Evolutionary conservation across 2,329 filamentous ascomycete species (phyloP).

Genomic region (Xylariomycetidae sp.): DNA sequence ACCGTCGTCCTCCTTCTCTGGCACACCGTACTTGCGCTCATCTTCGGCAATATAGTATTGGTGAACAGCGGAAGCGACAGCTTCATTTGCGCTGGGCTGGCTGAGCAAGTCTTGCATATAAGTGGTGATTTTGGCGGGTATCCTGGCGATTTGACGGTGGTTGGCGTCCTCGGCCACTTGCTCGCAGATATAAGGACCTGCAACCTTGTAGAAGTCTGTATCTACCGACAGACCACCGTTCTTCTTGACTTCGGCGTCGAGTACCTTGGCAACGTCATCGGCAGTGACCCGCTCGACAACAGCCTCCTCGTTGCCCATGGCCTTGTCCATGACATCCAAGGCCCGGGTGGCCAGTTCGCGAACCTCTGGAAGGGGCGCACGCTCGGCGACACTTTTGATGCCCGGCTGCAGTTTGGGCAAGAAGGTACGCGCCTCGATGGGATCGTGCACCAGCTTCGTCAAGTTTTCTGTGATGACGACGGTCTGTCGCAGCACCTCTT

Average conservation of each 20-base stretch:
- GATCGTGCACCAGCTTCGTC: slow-evolving; percentile 94
- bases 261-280: slow-evolving; percentile 67
- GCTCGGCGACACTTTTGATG: slow-evolving; percentile 80
- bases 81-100: slow-evolving; percentile 50
- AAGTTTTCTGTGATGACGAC: slow-evolving; percentile 96
- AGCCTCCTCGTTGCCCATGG: slow-evolving; percentile 70
- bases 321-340: slow-evolving; percentile 81
- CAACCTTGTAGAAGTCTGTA: slow-evolving; percentile 59
- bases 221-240: slow-evolving; percentile 57
- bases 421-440: slow-evolving; percentile 90
- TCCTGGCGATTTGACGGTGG: slow-evolving; percentile 69
- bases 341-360: slow-evolving; percentile 82
- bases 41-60: slow-evolving; percentile 77
- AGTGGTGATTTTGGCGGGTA: slow-evolving; percentile 61
- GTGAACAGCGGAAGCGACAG: slow-evolving; percentile 68
- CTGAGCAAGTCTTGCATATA: slow-evolving; percentile 71
- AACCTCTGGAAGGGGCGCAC: slow-evolving; percentile 90
- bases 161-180: slow-evolving; percentile 89
- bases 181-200: slow-evolving; percentile 68
- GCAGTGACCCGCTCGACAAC: slow-evolving; percentile 60
- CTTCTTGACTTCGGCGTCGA: slow-evolving; percentile 72
- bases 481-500: slow-evolving; percentile 92
- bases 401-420: slow-evolving; percentile 90
- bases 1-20: slow-evolving; percentile 81
- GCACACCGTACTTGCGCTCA: slow-evolving; percentile 76